These are phyloP conservation scores for Penicillium sp. DNA, from an alignment of 2,329 filamentous ascomycete species.

Conservation along the genomic window DNA sequence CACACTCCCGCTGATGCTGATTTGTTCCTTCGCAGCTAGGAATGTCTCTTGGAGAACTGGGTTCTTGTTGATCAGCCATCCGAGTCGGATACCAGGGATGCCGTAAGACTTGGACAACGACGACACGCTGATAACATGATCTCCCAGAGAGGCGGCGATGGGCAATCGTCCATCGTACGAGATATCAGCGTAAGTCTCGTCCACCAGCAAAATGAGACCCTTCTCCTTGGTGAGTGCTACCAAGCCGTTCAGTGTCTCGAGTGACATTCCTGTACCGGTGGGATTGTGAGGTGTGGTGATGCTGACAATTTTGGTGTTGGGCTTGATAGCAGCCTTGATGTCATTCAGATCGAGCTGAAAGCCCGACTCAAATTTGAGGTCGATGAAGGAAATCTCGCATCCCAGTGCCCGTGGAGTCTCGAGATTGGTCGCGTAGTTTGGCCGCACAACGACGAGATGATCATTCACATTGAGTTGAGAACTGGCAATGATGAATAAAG, in stretches of 20 bases:
- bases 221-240: background rate
- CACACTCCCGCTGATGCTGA: constrained; percentile 2
- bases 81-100: constrained; percentile 2
- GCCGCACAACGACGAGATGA: background rate
- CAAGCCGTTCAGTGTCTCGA: background rate
- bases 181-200: background rate
- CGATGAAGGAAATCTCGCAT: background rate
- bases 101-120: constrained; percentile 4
- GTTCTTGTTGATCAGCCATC: constrained; percentile 1
- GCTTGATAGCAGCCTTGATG: background rate
- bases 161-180: background rate
- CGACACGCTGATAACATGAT: constrained; percentile 5
- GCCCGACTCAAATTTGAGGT: background rate
- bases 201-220: background rate
- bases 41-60: constrained; percentile 1
- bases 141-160: background rate
- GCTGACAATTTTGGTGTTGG: background rate
- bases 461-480: background rate
- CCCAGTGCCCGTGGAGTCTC: background rate
- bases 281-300: background rate
- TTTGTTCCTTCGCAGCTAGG: constrained; percentile 1
- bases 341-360: background rate
- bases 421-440: background rate
- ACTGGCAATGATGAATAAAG: background rate
- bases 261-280: background rate